These are phyloP conservation scores for Termitomyces sp. DNA, from an alignment of 768 basidiomycete genomes.

Conservation along the genomic window DNA sequence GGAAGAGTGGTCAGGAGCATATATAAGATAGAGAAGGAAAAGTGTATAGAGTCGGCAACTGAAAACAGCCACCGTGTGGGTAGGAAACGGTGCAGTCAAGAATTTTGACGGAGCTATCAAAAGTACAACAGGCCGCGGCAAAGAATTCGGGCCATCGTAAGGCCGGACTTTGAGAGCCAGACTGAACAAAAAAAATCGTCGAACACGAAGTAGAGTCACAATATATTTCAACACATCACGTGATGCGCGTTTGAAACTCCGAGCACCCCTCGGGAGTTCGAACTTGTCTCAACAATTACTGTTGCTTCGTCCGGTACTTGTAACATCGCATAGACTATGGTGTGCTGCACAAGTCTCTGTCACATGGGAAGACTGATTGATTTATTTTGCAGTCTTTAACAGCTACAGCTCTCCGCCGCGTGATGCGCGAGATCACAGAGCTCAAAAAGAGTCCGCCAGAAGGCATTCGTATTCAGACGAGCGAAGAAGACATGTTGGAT, in stretches of 20 bases:
- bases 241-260: conserved; percentile 9
- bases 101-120: background rate
- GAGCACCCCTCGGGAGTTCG: background rate
- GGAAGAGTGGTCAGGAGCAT: background rate
- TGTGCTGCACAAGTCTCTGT: background rate
- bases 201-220: no score
- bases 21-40: no score
- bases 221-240: background rate
- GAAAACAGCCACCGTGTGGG: no score
- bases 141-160: background rate
- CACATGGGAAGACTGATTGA: background rate
- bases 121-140: background rate
- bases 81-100: no score
- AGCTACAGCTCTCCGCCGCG: conserved; percentile 67
- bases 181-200: no score
- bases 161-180: no score
- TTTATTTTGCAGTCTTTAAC: conserved; percentile 29
- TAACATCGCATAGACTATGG: conserved; percentile 10
- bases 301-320: background rate
- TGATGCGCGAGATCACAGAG: conserved; percentile 82
- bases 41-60: no score
- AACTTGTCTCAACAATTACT: conserved; percentile 10
- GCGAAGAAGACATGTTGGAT: conserved; percentile 85
- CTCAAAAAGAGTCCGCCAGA: conserved; percentile 82
- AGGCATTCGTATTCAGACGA: conserved; percentile 84